phyloP scores from a whole-genome alignment of 306 rosid species.

The Trichosanthes cucumerina region DNA sequence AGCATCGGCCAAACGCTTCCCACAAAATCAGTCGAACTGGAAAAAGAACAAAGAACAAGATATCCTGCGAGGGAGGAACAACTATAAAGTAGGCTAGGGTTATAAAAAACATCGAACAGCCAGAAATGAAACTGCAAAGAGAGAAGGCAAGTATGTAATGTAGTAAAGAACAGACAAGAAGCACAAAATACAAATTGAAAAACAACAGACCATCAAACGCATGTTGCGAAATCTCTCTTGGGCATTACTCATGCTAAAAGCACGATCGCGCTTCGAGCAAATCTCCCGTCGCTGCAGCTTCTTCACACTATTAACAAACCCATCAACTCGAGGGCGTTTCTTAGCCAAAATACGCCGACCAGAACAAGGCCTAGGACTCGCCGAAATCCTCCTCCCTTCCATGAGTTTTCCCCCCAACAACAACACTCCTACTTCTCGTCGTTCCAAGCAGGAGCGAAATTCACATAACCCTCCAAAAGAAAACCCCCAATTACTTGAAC shows the following conservation, averaged over 20 bases:
- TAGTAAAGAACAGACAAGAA: not conserved
- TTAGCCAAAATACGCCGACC: constrained; percentile 65
- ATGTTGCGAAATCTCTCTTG: constrained; percentile 74
- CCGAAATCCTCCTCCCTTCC: constrained; percentile 68
- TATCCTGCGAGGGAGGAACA: not conserved
- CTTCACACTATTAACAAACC: constrained; percentile 43
- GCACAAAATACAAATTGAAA: not conserved
- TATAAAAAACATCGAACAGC: not conserved
- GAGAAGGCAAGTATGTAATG: not conserved
- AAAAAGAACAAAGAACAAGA: not conserved
- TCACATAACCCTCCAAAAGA: not conserved
- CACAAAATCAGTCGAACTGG: not conserved
- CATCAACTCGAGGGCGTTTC: constrained; percentile 39
- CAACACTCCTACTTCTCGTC: not conserved
- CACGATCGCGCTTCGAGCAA: constrained; percentile 59
- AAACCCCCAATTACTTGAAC: not conserved
- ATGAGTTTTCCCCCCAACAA: constrained; percentile 17
- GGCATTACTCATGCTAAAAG: constrained; percentile 61
- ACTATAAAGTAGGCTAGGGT: not conserved
- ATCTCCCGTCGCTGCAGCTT: constrained; percentile 81
- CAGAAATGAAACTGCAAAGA: not conserved
- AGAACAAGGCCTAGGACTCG: constrained; percentile 49
- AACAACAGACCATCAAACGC: constrained; percentile 45
- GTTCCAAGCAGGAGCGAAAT: not conserved
- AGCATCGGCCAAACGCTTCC: not conserved